These are phyloP conservation scores for Santalum album DNA, from an alignment of 164 flowering plant genomes.

Conservation along the genomic window DNA sequence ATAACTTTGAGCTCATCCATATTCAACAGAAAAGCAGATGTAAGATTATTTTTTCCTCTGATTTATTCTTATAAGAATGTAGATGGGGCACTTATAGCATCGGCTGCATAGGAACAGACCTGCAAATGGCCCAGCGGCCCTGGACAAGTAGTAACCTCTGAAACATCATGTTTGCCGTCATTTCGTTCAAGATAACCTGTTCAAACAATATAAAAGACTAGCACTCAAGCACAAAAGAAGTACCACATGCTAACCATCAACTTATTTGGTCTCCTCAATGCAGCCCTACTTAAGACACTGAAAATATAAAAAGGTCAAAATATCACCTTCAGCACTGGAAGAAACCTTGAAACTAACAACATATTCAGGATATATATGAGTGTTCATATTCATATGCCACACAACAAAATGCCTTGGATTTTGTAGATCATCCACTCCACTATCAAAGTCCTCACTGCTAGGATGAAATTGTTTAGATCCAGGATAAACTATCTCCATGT, in stretches of 20 bases:
- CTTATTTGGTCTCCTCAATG: no score
- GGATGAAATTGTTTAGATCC: constrained; percentile 71
- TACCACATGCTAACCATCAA: not conserved
- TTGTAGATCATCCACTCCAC: constrained; percentile 68
- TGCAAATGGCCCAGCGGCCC: constrained; percentile 20
- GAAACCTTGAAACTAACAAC: constrained; percentile 75
- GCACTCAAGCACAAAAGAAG: constrained; percentile 9
- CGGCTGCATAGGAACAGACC: constrained; percentile 18
- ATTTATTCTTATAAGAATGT: no score
- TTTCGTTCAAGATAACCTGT: constrained; percentile 28
- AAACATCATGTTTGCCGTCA: constrained; percentile 28
- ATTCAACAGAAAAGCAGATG: not conserved
- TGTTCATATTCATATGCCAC: constrained; percentile 73
- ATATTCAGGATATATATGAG: constrained; percentile 81
- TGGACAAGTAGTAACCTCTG: constrained; percentile 30
- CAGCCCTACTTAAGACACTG: not conserved
- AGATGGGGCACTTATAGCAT: constrained; percentile 20
- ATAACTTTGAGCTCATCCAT: no score
- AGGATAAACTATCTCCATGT: constrained; percentile 59
- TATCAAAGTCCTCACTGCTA: constrained; percentile 63
- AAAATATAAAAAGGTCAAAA: constrained; percentile 4
- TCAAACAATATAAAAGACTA: constrained; percentile 14
- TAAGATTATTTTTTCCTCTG: no score
- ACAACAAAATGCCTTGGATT: constrained; percentile 54
- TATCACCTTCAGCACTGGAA: constrained; percentile 55